Conservation (phyloP, 106 monocot species). For the Platanthera zijinensis region DNA sequence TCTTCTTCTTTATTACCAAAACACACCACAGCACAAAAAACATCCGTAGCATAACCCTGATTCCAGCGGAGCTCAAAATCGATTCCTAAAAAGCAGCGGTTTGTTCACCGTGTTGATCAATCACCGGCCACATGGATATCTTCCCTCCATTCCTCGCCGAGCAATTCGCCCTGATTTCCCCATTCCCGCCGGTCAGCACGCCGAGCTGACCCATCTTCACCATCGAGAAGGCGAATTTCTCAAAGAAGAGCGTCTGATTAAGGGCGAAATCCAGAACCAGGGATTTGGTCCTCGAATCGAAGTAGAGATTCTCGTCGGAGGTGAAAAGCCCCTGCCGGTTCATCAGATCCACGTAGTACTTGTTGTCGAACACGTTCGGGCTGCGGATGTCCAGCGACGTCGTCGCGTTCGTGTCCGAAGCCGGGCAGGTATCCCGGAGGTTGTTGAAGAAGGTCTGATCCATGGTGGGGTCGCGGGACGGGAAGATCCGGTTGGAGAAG, state of each 20-base stretch:
- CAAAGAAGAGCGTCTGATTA: slow-evolving; percentile 30
- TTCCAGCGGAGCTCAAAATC: too few species aligned
- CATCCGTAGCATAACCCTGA: too few species aligned
- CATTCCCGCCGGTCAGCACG: slow-evolving; percentile 20
- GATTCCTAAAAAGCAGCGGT: background rate
- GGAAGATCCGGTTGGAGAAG: slow-evolving; percentile 25
- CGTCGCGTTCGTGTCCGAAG: slow-evolving; percentile 9
- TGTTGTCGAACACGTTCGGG: slow-evolving; percentile 20
- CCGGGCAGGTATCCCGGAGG: slow-evolving; percentile 14
- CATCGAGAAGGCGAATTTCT: slow-evolving; percentile 27
- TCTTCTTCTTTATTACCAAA: too few species aligned
- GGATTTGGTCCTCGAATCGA: slow-evolving; percentile 15
- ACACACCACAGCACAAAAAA: too few species aligned
- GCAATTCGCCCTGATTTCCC: slow-evolving; percentile 42
- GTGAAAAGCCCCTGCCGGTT: slow-evolving; percentile 34
- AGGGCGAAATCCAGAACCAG: slow-evolving; percentile 17
- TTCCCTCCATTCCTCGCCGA: slow-evolving; percentile 20
- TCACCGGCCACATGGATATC: slow-evolving; percentile 10
- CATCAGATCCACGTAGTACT: slow-evolving; percentile 40
- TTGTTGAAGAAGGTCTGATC: slow-evolving; percentile 10
- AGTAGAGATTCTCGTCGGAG: slow-evolving; percentile 34
- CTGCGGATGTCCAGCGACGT: slow-evolving; percentile 13
- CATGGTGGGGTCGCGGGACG: slow-evolving; percentile 18
- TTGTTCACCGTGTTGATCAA: slow-evolving; percentile 5
- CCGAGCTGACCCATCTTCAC: slow-evolving; percentile 38